These are phyloP conservation scores for Trichoderma sp. DNA, from an alignment of 2,329 filamentous ascomycete species.

Conservation along the genomic window DNA sequence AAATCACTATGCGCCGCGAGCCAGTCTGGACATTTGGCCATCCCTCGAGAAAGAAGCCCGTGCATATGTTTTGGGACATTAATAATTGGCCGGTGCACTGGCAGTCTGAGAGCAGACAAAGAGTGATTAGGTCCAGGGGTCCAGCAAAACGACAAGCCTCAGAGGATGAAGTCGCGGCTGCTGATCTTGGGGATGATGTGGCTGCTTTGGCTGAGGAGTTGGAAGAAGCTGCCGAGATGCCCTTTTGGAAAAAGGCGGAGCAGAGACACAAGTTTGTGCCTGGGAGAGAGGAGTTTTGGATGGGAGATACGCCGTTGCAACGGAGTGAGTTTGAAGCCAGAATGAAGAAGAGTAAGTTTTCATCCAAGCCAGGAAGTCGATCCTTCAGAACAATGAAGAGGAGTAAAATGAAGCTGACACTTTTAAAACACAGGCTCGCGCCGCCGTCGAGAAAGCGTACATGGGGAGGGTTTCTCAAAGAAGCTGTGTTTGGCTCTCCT, in stretches of 20 bases:
- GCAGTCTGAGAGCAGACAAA: conserved; percentile 36
- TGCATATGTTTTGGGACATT: conserved; percentile 45
- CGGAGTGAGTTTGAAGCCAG: conserved; percentile 29
- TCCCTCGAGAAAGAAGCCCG: conserved; percentile 25
- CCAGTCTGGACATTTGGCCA: conserved; percentile 37
- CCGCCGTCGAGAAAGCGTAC: neutral
- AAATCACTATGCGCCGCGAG: conserved; percentile 30
- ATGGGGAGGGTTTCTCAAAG: neutral
- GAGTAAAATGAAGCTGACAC: neutral
- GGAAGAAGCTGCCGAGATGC: conserved; percentile 9
- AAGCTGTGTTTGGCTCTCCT: neutral
- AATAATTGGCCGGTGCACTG: conserved; percentile 50
- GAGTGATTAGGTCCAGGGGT: conserved; percentile 29
- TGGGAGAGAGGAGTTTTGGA: conserved; percentile 31
- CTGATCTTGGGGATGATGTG: neutral
- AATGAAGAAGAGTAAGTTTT: conserved; percentile 14
- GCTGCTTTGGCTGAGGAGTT: neutral
- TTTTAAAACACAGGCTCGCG: neutral
- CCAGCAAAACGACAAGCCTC: neutral
- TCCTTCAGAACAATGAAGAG: neutral
- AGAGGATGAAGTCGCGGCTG: neutral
- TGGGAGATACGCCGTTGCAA: conserved; percentile 35
- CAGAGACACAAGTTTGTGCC: conserved; percentile 26
- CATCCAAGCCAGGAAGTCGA: neutral
- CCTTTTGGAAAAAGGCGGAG: conserved; percentile 8